Percentiles rank a stretch among this genome's conserved stretches.
Conservation (phyloP, 345 rosid species). For the Bretschneidera sinensis region DNA sequence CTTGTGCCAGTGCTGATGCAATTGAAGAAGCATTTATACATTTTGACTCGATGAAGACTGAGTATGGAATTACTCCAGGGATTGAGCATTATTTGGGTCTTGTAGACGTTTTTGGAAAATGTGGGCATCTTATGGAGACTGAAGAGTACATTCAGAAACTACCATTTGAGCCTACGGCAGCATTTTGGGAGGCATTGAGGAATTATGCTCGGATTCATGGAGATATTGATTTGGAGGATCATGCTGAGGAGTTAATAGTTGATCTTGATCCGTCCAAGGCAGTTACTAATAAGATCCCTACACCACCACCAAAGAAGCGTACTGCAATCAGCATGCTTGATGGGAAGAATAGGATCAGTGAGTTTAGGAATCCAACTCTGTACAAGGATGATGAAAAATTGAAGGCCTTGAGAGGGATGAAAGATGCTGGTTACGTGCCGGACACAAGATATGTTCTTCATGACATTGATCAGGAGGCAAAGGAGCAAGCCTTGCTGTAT, state of each 20-base stretch:
- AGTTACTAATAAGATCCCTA: conserved; percentile 38
- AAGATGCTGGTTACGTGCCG: conserved; percentile 52
- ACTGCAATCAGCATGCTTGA: conserved; percentile 57
- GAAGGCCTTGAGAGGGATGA: conserved; percentile 44
- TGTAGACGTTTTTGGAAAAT: conserved; percentile 63
- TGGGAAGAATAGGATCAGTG: conserved; percentile 55
- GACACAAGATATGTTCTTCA: conserved; percentile 70
- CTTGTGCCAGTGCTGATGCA: conserved; percentile 63
- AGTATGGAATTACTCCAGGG: conserved; percentile 44
- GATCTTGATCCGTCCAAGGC: conserved; percentile 60
- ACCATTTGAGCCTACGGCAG: conserved; percentile 56
- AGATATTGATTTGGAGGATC: conserved; percentile 67
- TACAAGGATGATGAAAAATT: conserved; percentile 68
- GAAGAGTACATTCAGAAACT: conserved; percentile 40
- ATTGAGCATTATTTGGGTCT: conserved; percentile 52
- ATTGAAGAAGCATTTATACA: conserved; percentile 66
- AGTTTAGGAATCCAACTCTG: conserved; percentile 50
- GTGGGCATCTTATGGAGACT: conserved; percentile 59
- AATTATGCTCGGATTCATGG: conserved; percentile 55
- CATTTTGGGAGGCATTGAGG: conserved; percentile 57
- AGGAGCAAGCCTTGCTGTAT: conserved; percentile 72
- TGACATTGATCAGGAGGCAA: conserved; percentile 79
- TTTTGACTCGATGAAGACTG: conserved; percentile 54
- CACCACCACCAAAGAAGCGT: conserved; percentile 51
- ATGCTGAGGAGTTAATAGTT: conserved; percentile 47